Evolutionary conservation across 352 stramenopile genomes (phyloP), one percentile per base, ranked within the genome.

Genomic region (Globisporangium cederbergense): DNA sequence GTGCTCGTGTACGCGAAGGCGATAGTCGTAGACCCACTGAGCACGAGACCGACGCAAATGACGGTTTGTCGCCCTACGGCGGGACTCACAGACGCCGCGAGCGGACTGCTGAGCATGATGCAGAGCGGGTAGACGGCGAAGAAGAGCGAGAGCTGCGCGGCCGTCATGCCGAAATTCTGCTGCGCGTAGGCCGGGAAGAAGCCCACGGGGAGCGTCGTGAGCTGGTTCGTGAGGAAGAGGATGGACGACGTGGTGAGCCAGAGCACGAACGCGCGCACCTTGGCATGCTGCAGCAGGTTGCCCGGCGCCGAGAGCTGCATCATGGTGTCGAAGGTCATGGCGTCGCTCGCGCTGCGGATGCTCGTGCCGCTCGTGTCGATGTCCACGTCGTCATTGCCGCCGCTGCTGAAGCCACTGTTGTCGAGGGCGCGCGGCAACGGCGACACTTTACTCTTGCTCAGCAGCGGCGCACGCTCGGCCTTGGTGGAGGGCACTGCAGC

Each of bases 71-170:
- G 77, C 16, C 82, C 82, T 6, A 89, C 55, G 4, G 61, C 62
- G 7, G 74, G 74, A 30, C 75, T 86, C 16, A 76, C 66, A 9
- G 68, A 68, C 0, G 78, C 81, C 11, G 80, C 78, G 32, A 88
- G 62, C 6, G 82, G 82, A 36, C 82, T 89, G 62, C 77, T 85
- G 60, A 86, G 36, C 82, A 91, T 91, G 76, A 89, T 83, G 54
- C 80, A 89, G 20, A 91, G 68, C 47, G 82, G 82, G 62, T 89
- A 91, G 34, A 89, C 65, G 25, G 82, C 78, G 66, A 91, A 91
- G 71, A 91, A 88, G 67, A 88, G 47, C 53, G 78, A 85, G 57
- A 91, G 66, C 63, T 89, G 65, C 32, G 64, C 57, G 16, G 70
- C 62, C 22, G 76, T 77, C 73, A 88, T 83, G 60, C 72, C 62